These are phyloP conservation scores for Avena eriantha DNA, from an alignment of 176 grass and related monocot genomes.

Conservation along the genomic window DNA sequence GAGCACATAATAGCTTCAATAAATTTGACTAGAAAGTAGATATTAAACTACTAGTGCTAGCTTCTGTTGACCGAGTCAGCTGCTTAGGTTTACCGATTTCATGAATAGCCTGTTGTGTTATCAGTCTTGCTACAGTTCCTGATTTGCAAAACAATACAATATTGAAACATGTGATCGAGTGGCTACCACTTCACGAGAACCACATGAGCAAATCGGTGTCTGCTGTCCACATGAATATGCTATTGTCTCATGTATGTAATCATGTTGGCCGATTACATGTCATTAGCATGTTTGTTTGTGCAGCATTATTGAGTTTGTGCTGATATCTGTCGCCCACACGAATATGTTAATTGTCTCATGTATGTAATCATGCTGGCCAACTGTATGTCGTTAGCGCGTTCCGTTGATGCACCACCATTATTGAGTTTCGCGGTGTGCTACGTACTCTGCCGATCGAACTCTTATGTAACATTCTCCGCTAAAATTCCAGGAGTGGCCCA, in stretches of 20 bases:
- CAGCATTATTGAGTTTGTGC: slow-evolving; percentile 34
- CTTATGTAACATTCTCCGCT: slow-evolving; percentile 26
- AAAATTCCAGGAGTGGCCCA: slow-evolving; percentile 72
- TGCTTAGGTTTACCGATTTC: not conserved
- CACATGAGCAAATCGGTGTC: slow-evolving; percentile 19
- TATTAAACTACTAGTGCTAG: not conserved
- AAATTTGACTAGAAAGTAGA: slow-evolving; percentile 13
- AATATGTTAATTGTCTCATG: slow-evolving; percentile 31
- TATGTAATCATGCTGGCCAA: not conserved
- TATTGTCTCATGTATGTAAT: not conserved
- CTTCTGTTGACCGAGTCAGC: not conserved
- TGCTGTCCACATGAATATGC: slow-evolving; percentile 21
- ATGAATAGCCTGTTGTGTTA: not conserved
- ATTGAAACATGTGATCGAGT: not conserved
- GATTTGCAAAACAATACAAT: not conserved
- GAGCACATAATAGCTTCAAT: not conserved
- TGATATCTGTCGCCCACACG: slow-evolving; percentile 14
- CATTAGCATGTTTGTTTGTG: not conserved
- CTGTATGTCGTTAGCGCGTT: not conserved
- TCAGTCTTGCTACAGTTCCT: not conserved
- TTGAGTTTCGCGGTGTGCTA: slow-evolving; percentile 33
- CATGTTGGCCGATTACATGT: slow-evolving; percentile 4
- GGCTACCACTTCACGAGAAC: slow-evolving; percentile 21
- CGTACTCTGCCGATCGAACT: slow-evolving; percentile 1
- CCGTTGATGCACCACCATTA: slow-evolving; percentile 24